A percentile compares a stretch with the other conserved stretches of the same genome.
Evolutionary conservation across 75 land plant species (phyloP).

Genomic region (Pinus albicaulis): DNA sequence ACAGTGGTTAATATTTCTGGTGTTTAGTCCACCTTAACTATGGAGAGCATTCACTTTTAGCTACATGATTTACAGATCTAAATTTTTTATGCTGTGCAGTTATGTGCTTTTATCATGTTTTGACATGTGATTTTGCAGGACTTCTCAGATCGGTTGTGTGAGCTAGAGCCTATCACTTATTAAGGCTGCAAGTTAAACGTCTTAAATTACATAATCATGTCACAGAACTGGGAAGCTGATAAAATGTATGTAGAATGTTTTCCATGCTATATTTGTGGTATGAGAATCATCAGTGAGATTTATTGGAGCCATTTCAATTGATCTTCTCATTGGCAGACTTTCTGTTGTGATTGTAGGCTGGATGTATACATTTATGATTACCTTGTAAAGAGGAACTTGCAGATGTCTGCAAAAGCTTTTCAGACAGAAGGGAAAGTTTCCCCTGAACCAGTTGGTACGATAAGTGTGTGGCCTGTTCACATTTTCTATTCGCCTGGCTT

Average conservation of each 20-base stretch:
- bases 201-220: conserved; percentile 21
- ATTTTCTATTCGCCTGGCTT: not conserved
- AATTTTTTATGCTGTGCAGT: too few relatives aligned
- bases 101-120: too few relatives aligned
- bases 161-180: too few relatives aligned
- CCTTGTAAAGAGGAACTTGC: conserved; percentile 81
- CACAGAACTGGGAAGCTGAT: conserved; percentile 75
- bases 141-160: too few relatives aligned
- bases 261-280: not conserved
- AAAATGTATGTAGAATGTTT: conserved; percentile 40
- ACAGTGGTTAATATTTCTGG: too few relatives aligned
- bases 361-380: conserved; percentile 96
- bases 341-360: conserved; percentile 42
- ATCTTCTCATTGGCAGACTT: not conserved
- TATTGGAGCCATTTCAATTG: not conserved
- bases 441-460: conserved; percentile 72
- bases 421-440: conserved; percentile 77
- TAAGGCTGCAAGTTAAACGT: too few relatives aligned
- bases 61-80: too few relatives aligned
- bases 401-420: conserved; percentile 84
- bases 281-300: not conserved
- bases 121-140: too few relatives aligned
- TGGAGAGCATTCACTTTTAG: too few relatives aligned
- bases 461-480: not conserved
- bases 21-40: too few relatives aligned